These are phyloP conservation scores for Ogataea allantospora DNA, from an alignment of 805 yeast genomes.

Conservation along the genomic window DNA sequence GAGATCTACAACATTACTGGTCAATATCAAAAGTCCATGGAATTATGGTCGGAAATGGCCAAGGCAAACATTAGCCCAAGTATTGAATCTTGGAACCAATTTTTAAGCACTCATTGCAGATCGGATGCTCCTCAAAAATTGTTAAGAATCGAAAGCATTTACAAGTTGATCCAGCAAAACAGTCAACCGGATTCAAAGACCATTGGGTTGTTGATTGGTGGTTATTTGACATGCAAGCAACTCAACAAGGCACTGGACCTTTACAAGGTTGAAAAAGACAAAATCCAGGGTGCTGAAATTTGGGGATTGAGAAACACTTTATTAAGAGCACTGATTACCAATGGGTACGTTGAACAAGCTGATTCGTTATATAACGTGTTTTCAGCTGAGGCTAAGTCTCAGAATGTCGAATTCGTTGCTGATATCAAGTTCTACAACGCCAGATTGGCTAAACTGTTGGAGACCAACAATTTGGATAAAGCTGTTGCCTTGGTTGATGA, in stretches of 20 bases:
- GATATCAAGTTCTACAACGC: constrained; percentile 51
- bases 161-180: constrained; percentile 29
- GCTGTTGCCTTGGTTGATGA: constrained; percentile 53
- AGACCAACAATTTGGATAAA: constrained; percentile 38
- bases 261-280: constrained; percentile 34
- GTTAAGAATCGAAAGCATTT: constrained; percentile 40
- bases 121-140: constrained; percentile 27
- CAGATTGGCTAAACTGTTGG: constrained; percentile 43
- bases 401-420: constrained; percentile 37
- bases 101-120: constrained; percentile 39
- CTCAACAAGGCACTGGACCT: constrained; percentile 43
- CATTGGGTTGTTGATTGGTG: constrained; percentile 45
- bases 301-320: constrained; percentile 43
- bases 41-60: constrained; percentile 51
- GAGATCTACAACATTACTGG: constrained; percentile 40
- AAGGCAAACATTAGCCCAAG: constrained; percentile 28
- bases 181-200: constrained; percentile 48
- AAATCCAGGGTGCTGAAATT: constrained; percentile 35
- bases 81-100: constrained; percentile 55
- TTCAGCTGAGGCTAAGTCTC: constrained; percentile 28
- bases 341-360: constrained; percentile 43
- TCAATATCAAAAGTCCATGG: constrained; percentile 37
- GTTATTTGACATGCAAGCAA: constrained; percentile 42
- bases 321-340: constrained; percentile 43
- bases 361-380: constrained; percentile 27